phyloP scores from a whole-genome alignment of 805 yeast genomes.

The Diddensiella caesifluorescens region DNA sequence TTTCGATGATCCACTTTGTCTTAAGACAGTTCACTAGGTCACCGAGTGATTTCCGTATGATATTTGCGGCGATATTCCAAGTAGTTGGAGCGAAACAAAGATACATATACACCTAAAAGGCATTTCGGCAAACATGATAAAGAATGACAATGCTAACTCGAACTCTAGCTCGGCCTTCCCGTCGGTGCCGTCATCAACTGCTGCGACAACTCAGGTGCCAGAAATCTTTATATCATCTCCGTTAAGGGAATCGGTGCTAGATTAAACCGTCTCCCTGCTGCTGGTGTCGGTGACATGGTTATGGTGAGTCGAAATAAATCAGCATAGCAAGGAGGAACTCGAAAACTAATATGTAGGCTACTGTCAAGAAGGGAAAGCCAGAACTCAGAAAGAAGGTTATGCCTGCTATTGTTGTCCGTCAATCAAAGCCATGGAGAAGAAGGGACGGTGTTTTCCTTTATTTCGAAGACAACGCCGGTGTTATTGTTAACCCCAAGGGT shows the following conservation, averaged over 20 bases:
- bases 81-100: too few species aligned
- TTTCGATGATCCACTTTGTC: too few species aligned
- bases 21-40: too few species aligned
- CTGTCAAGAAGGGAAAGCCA: slow-evolving; percentile 99
- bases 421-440: slow-evolving; percentile 99
- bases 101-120: too few species aligned
- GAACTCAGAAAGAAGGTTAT: slow-evolving; percentile 99
- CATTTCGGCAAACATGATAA: too few species aligned
- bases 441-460: slow-evolving; percentile 99
- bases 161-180: slow-evolving; percentile 94
- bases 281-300: slow-evolving; percentile 91
- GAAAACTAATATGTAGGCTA: slow-evolving; percentile 39
- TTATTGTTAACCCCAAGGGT: slow-evolving; percentile 99
- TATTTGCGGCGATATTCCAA: too few species aligned
- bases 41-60: too few species aligned
- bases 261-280: slow-evolving; percentile 99
- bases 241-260: slow-evolving; percentile 99
- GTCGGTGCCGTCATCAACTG: slow-evolving; percentile 99
- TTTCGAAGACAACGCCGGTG: slow-evolving; percentile 99
- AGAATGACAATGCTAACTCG: too few species aligned
- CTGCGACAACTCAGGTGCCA: slow-evolving; percentile 99
- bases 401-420: slow-evolving; percentile 99
- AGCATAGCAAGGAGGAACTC: too few species aligned
- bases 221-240: slow-evolving; percentile 97
- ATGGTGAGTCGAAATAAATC: slow-evolving; percentile 29